phyloP scores from a whole-genome alignment of 208 protist species.

The Angomonas deanei region DNA sequence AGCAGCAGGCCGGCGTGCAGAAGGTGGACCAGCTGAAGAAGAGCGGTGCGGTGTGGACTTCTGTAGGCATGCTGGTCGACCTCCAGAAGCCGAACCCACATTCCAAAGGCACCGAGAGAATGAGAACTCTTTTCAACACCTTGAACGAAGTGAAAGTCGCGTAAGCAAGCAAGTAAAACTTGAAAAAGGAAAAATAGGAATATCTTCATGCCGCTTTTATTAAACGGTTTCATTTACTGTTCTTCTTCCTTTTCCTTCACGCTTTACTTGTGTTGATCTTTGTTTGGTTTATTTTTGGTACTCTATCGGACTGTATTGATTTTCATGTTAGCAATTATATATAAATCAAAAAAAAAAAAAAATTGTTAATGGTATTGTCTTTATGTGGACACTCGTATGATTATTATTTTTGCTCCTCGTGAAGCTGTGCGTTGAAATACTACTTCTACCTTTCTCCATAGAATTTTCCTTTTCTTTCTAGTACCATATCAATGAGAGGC shows the following conservation, averaged over 20 bases:
- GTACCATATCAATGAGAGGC: slow-evolving; percentile 20
- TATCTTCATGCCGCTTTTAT: neutral
- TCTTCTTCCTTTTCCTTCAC: slow-evolving; percentile 7
- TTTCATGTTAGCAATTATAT: neutral
- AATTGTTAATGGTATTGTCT: neutral
- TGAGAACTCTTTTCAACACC: slow-evolving; percentile 56
- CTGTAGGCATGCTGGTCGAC: slow-evolving; percentile 66
- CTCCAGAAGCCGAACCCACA: slow-evolving; percentile 72
- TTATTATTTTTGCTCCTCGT: neutral
- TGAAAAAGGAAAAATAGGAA: too few relatives aligned
- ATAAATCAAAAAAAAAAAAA: neutral
- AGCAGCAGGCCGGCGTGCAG: slow-evolving; percentile 39
- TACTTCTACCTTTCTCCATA: neutral
- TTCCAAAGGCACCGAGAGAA: slow-evolving; percentile 79
- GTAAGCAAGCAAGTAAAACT: too few relatives aligned
- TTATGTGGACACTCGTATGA: neutral
- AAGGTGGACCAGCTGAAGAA: slow-evolving; percentile 53
- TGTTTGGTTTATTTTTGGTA: slow-evolving; percentile 9
- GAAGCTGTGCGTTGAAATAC: neutral
- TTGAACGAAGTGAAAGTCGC: slow-evolving; percentile 15
- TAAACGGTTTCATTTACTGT: slow-evolving; percentile 1
- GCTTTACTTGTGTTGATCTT: slow-evolving; percentile 11
- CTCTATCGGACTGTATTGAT: slow-evolving; percentile 1
- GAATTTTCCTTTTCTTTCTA: neutral
- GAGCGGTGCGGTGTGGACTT: slow-evolving; percentile 60